Evolutionary conservation across 495 filamentous ascomycete genomes (phyloP).

Genomic region (Chaetomidium leptoderma): DNA sequence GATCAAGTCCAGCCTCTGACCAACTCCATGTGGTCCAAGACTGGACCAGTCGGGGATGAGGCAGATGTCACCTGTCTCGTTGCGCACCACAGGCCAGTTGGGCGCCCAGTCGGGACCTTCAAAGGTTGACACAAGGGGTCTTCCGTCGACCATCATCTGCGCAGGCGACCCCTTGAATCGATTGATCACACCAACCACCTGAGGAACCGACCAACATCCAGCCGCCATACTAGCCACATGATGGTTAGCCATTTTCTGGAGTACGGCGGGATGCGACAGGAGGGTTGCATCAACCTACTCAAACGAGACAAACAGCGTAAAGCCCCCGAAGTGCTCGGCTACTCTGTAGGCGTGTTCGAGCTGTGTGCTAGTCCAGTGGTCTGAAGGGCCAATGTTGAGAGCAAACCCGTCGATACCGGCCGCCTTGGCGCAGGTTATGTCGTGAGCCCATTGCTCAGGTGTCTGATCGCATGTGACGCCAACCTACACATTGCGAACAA

Average conservation of each 20-base stretch:
- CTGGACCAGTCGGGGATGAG: conserved; percentile 64
- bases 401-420: conserved; percentile 70
- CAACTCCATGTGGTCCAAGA: conserved; percentile 50
- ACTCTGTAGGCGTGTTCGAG: conserved; percentile 52
- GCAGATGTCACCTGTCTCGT: conserved; percentile 47
- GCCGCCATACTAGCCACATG: conserved; percentile 36
- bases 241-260: background rate
- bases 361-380: conserved; percentile 48
- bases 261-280: background rate
- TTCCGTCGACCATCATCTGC: conserved; percentile 53
- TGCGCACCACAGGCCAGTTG: conserved; percentile 57
- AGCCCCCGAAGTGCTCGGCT: conserved; percentile 48
- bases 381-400: conserved; percentile 58
- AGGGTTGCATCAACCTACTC: conserved; percentile 40
- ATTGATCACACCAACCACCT: conserved; percentile 57
- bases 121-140: conserved; percentile 68
- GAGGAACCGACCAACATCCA: conserved; percentile 50
- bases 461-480: conserved; percentile 44
- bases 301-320: conserved; percentile 67
- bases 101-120: conserved; percentile 55
- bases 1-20: conserved; percentile 43
- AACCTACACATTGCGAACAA: conserved; percentile 24
- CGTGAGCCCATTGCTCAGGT: conserved; percentile 51
- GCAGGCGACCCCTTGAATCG: conserved; percentile 47
- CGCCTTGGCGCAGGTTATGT: conserved; percentile 60